phyloP scores from a whole-genome alignment of 73 alveolate genomes.

The Paramecium sexaurelia region DNA sequence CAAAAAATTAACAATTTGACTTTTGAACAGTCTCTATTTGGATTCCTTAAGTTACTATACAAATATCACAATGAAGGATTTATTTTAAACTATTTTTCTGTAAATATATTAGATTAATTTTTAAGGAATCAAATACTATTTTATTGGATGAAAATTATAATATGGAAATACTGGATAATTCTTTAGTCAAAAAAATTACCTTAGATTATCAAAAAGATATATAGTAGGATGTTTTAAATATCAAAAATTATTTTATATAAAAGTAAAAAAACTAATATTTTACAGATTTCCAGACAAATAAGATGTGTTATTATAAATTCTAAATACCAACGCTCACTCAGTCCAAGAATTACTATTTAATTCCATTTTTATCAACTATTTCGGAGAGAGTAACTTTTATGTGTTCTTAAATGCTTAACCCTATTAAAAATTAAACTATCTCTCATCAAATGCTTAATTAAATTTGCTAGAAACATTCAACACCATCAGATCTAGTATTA shows the following conservation, averaged over 20 bases:
- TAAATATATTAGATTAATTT: neutral
- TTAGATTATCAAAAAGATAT: neutral
- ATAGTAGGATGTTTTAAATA: neutral
- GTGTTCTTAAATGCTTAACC: neutral
- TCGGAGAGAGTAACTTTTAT: conserved; percentile 18
- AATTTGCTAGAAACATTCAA: conserved; percentile 14
- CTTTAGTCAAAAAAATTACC: neutral
- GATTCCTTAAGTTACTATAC: neutral
- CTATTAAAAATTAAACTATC: neutral
- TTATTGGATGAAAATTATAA: conserved; percentile 46
- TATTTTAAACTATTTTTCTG: neutral
- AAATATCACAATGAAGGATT: neutral
- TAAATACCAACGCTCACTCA: neutral
- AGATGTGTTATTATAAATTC: neutral
- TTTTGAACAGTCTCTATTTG: neutral
- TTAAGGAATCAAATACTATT: neutral
- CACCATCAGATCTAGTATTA: neutral
- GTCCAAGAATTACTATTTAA: conserved; percentile 31
- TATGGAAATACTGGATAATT: conserved; percentile 27
- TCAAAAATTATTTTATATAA: neutral
- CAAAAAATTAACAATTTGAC: neutral
- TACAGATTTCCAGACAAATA: neutral
- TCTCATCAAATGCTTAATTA: neutral
- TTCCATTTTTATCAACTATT: neutral
- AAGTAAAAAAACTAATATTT: neutral